Conservation (phyloP, 495 filamentous ascomycete species). For the Amorphotheca resinae region DNA sequence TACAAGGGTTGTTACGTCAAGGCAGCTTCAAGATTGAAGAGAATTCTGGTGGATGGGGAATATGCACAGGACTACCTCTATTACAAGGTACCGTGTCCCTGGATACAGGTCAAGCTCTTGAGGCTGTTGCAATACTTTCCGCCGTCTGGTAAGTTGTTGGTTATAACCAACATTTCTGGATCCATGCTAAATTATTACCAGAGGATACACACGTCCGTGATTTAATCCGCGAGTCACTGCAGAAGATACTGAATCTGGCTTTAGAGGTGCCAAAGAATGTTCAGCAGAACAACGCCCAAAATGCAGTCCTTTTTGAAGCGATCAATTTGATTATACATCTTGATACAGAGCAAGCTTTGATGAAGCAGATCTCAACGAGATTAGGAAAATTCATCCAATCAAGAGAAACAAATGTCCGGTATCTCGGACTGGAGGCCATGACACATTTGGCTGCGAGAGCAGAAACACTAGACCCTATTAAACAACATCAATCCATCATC, state of each 20-base stretch:
- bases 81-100: slow-evolving; percentile 97
- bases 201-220: slow-evolving; percentile 87
- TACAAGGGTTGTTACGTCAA: slow-evolving; percentile 94
- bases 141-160: slow-evolving; percentile 60
- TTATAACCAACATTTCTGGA: slow-evolving; percentile 1
- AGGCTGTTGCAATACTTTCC: slow-evolving; percentile 91
- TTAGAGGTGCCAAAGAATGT: slow-evolving; percentile 96
- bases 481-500: slow-evolving; percentile 94
- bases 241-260: slow-evolving; percentile 79
- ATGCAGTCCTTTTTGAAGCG: slow-evolving; percentile 94
- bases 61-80: slow-evolving; percentile 84
- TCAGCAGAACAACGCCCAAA: slow-evolving; percentile 98
- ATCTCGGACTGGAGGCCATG: slow-evolving; percentile 95
- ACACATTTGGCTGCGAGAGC: slow-evolving; percentile 91
- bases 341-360: slow-evolving; percentile 89
- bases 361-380: slow-evolving; percentile 92
- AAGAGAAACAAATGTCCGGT: slow-evolving; percentile 93
- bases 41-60: slow-evolving; percentile 79
- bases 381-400: slow-evolving; percentile 95
- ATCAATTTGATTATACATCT: slow-evolving; percentile 98
- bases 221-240: slow-evolving; percentile 83
- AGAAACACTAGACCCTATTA: slow-evolving; percentile 94
- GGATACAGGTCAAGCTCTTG: slow-evolving; percentile 94
- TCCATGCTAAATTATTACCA: slow-evolving; percentile 20
- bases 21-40: slow-evolving; percentile 77